phyloP scores from a whole-genome alignment of 257 asterid genomes.

The Fraxinus anomala region DNA sequence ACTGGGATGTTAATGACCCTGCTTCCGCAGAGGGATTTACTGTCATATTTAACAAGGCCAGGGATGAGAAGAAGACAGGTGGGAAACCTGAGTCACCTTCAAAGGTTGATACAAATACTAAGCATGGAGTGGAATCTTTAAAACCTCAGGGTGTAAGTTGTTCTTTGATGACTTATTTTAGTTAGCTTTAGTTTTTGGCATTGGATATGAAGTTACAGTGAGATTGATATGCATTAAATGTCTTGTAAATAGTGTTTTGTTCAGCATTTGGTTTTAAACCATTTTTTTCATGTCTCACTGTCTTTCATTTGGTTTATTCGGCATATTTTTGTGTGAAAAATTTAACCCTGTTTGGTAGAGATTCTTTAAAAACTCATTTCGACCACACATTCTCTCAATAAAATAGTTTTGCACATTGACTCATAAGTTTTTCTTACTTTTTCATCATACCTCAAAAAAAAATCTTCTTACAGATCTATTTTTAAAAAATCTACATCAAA shows the following conservation, averaged over 20 bases:
- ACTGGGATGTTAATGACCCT: constrained; percentile 98
- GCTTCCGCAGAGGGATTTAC: constrained; percentile 99
- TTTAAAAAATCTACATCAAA: too few species aligned
- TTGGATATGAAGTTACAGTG: constrained; percentile 1
- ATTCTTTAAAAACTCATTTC: too few species aligned
- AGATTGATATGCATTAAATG: neutral
- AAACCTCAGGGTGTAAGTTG: constrained; percentile 82
- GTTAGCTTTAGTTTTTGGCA: neutral
- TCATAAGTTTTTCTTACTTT: too few species aligned
- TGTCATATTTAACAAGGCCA: constrained; percentile 95
- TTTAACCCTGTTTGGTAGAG: too few species aligned
- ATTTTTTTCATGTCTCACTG: too few species aligned
- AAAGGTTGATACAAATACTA: constrained; percentile 48
- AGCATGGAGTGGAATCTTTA: constrained; percentile 61
- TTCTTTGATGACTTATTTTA: constrained; percentile 19
- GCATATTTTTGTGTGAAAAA: too few species aligned
- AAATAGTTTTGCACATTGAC: too few species aligned
- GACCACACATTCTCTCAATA: too few species aligned
- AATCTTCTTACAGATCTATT: too few species aligned
- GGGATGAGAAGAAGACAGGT: constrained; percentile 96
- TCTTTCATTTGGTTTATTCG: too few species aligned
- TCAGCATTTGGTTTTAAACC: too few species aligned
- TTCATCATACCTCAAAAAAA: too few species aligned
- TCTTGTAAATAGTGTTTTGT: neutral
- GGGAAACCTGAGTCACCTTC: constrained; percentile 90